These are phyloP conservation scores for Daldinia sp. DNA, from an alignment of 2,329 filamentous ascomycete genomes.

Conservation along the genomic window DNA sequence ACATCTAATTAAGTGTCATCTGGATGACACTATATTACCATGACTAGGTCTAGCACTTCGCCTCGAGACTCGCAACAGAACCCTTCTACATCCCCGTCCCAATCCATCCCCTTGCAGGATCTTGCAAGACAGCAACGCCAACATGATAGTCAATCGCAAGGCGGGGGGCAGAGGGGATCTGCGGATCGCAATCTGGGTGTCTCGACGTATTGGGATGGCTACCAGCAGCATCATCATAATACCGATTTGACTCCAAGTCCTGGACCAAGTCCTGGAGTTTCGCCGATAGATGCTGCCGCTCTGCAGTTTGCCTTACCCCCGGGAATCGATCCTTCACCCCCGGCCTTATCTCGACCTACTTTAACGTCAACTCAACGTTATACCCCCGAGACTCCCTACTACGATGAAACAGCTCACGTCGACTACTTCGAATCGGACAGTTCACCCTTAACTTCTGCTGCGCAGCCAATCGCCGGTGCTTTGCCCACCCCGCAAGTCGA, in stretches of 20 bases:
- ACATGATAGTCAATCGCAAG: conserved; percentile 43
- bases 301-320: conserved; percentile 68
- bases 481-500: conserved; percentile 58
- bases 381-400: conserved; percentile 55
- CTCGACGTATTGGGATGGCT: conserved; percentile 66
- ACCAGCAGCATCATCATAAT: conserved; percentile 56
- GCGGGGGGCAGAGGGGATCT: conserved; percentile 39
- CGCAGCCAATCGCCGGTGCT: conserved; percentile 67
- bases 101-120: conserved; percentile 79
- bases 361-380: conserved; percentile 50
- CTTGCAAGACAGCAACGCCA: conserved; percentile 55
- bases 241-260: conserved; percentile 49
- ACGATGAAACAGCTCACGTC: conserved; percentile 56
- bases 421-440: conserved; percentile 68
- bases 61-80: conserved; percentile 59
- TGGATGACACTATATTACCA: conserved; percentile 58
- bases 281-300: conserved; percentile 66
- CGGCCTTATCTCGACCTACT: conserved; percentile 47
- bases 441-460: conserved; percentile 67
- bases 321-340: conserved; percentile 57
- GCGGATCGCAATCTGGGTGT: conserved; percentile 54
- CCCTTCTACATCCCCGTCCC: conserved; percentile 59
- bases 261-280: conserved; percentile 52
- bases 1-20: conserved; percentile 40
- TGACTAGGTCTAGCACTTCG: conserved; percentile 54